phyloP scores from a whole-genome alignment of 495 filamentous ascomycete species.

The Rusavskia elegans region DNA sequence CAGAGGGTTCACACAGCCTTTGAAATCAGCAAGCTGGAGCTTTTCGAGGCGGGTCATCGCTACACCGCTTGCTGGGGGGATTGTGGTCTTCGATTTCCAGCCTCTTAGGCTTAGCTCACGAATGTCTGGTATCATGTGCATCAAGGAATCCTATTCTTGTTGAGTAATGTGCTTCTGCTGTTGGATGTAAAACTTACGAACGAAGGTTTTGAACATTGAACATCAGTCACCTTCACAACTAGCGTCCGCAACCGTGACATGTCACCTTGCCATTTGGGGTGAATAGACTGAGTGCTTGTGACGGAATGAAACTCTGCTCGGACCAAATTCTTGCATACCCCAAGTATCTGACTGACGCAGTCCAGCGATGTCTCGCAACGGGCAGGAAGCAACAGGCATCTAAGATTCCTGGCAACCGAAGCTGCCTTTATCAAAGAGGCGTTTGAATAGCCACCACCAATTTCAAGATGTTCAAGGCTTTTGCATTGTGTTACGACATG shows the following conservation, averaged over 20 bases:
- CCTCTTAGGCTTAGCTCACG: neutral
- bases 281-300: too few relatives aligned
- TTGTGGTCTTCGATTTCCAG: neutral
- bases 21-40: neutral
- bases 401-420: slow-evolving; percentile 19
- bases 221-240: too few relatives aligned
- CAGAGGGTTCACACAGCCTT: neutral
- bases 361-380: slow-evolving; percentile 20
- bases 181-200: too few relatives aligned
- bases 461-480: slow-evolving; percentile 2
- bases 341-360: slow-evolving; percentile 21
- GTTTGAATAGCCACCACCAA: slow-evolving; percentile 7
- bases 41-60: neutral
- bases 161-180: too few relatives aligned
- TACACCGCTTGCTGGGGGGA: neutral
- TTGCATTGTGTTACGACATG: too few relatives aligned
- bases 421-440: slow-evolving; percentile 10
- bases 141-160: neutral
- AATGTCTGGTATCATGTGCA: neutral
- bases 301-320: slow-evolving; percentile 21
- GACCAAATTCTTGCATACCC: slow-evolving; percentile 25
- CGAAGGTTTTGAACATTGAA: too few relatives aligned
- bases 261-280: too few relatives aligned
- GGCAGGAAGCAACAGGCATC: slow-evolving; percentile 23
- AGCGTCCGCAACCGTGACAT: too few relatives aligned